These are phyloP conservation scores for Phialophora expanda DNA, from an alignment of 2,329 filamentous ascomycete genomes.

Conservation along the genomic window DNA sequence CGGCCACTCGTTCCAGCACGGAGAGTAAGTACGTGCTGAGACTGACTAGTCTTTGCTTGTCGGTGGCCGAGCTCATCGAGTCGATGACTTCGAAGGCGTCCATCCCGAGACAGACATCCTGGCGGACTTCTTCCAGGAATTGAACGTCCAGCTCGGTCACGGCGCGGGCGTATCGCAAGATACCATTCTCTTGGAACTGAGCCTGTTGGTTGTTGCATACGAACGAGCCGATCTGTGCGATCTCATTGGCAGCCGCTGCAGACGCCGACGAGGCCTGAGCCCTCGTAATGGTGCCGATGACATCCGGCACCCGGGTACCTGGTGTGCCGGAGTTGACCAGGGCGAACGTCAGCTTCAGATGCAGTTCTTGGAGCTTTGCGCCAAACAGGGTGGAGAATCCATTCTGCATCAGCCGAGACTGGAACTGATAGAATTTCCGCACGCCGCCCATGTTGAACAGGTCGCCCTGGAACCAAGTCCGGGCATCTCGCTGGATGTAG, in stretches of 20 bases:
- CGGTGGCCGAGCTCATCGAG: slow-evolving; percentile 48
- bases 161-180: slow-evolving; percentile 25
- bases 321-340: slow-evolving; percentile 23
- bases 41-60: slow-evolving; percentile 49
- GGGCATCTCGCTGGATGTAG: slow-evolving; percentile 25
- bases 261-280: slow-evolving; percentile 21
- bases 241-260: slow-evolving; percentile 21
- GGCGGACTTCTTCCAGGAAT: slow-evolving; percentile 28
- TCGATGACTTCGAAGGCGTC: slow-evolving; percentile 59
- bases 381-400: slow-evolving; percentile 29
- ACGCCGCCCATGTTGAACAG: slow-evolving; percentile 29
- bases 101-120: slow-evolving; percentile 50
- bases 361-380: slow-evolving; percentile 27
- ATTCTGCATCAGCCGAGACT: slow-evolving; percentile 28
- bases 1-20: slow-evolving; percentile 60
- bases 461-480: slow-evolving; percentile 29
- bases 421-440: slow-evolving; percentile 28
- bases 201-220: slow-evolving; percentile 30
- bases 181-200: slow-evolving; percentile 27
- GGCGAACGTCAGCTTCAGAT: slow-evolving; percentile 29
- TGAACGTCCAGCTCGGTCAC: slow-evolving; percentile 30
- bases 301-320: slow-evolving; percentile 24
- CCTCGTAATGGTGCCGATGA: slow-evolving; percentile 30
- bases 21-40: slow-evolving; percentile 56
- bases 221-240: slow-evolving; percentile 26